These are phyloP conservation scores for Yarrowia sp. DNA, from an alignment of 805 yeast species.

Conservation along the genomic window DNA sequence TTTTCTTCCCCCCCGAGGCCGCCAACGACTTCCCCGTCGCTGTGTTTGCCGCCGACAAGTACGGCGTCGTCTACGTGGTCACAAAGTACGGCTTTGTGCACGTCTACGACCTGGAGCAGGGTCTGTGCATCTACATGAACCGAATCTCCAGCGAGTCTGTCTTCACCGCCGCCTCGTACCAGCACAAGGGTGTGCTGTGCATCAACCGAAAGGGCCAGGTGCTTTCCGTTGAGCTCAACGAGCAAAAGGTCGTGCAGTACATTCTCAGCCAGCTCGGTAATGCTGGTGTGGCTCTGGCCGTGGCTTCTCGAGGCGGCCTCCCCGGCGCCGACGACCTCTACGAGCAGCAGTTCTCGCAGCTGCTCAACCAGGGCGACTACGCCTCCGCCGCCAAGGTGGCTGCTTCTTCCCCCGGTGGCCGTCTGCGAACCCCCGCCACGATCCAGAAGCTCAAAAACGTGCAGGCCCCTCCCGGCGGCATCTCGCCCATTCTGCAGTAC, in stretches of 20 bases:
- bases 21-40: slow-evolving; percentile 95
- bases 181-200: slow-evolving; percentile 80
- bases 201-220: slow-evolving; percentile 96
- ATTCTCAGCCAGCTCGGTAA: slow-evolving; percentile 82
- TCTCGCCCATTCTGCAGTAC: slow-evolving; percentile 90
- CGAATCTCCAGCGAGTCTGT: slow-evolving; percentile 95
- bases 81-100: slow-evolving; percentile 97
- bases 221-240: slow-evolving; percentile 83
- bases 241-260: slow-evolving; percentile 83
- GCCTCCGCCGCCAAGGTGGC: slow-evolving; percentile 94
- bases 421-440: slow-evolving; percentile 87
- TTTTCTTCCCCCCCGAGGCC: slow-evolving; percentile 96
- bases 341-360: slow-evolving; percentile 84
- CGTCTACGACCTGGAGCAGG: slow-evolving; percentile 89
- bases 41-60: slow-evolving; percentile 77
- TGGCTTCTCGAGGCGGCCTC: slow-evolving; percentile 93
- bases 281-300: slow-evolving; percentile 77
- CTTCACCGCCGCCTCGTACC: slow-evolving; percentile 78
- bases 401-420: slow-evolving; percentile 80
- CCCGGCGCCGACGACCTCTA: slow-evolving; percentile 96
- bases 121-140: slow-evolving; percentile 88
- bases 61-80: slow-evolving; percentile 82
- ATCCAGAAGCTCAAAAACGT: slow-evolving; percentile 87
- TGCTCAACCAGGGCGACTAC: slow-evolving; percentile 81
- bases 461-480: slow-evolving; percentile 90